These are phyloP conservation scores for Xanthoconium separans DNA, from an alignment of 1,284 basidiomycete species.

Conservation along the genomic window DNA sequence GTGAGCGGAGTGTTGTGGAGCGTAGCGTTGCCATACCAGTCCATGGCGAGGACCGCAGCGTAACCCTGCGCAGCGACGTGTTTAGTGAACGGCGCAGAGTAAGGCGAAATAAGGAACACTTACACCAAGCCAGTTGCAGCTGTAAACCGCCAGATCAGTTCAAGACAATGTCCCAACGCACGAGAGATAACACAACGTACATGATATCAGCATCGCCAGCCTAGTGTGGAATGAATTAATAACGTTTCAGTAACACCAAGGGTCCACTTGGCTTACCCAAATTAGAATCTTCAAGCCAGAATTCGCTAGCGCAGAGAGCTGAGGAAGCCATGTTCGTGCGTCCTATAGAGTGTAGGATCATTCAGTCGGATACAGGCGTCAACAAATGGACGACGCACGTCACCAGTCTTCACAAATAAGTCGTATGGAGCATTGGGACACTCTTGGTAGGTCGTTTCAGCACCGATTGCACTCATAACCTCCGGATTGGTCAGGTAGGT, in stretches of 20 bases:
- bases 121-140: slow-evolving; percentile 65
- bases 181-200: not conserved
- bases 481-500: slow-evolving; percentile 40
- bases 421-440: slow-evolving; percentile 36
- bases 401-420: slow-evolving; percentile 41
- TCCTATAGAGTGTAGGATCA: slow-evolving; percentile 35
- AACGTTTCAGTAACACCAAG: not conserved
- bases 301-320: slow-evolving; percentile 51
- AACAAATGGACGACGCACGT: slow-evolving; percentile 24
- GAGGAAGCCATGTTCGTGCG: slow-evolving; percentile 53
- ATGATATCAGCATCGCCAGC: slow-evolving; percentile 62
- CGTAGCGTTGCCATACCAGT: slow-evolving; percentile 56
- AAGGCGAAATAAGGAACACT: not conserved
- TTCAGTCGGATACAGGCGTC: slow-evolving; percentile 12
- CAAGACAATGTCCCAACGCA: not conserved
- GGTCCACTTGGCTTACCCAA: slow-evolving; percentile 43
- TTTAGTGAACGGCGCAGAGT: not conserved
- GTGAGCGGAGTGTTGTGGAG: slow-evolving; percentile 49
- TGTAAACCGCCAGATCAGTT: slow-evolving; percentile 20
- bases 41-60: slow-evolving; percentile 55
- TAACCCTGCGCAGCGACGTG: slow-evolving; percentile 31
- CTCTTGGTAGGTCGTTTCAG: slow-evolving; percentile 45
- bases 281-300: slow-evolving; percentile 55
- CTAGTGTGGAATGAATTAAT: slow-evolving; percentile 29
- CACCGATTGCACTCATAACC: slow-evolving; percentile 49